phyloP scores from a whole-genome alignment of 2,329 filamentous ascomycete genomes.

The Penicillium sp. region DNA sequence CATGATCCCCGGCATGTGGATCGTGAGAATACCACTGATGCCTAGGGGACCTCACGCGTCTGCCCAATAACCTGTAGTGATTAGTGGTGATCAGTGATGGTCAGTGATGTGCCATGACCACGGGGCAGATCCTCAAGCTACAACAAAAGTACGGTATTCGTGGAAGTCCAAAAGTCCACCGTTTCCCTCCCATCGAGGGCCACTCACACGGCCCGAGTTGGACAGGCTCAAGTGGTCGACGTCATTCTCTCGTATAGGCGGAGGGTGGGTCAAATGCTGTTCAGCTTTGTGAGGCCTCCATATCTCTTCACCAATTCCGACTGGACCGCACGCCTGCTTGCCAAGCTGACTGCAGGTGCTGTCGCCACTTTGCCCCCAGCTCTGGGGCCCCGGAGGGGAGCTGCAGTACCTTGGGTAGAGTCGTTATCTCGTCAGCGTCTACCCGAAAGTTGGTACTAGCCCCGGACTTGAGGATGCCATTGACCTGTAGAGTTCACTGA shows the following conservation, averaged over 20 bases:
- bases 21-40: slow-evolving; percentile 4
- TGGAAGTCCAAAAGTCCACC: not conserved
- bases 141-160: not conserved
- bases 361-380: slow-evolving; percentile 4
- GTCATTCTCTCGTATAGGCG: slow-evolving; percentile 24
- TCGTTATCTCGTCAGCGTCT: not conserved
- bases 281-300: slow-evolving; percentile 11
- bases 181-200: no score
- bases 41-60: not conserved
- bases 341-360: slow-evolving; percentile 20
- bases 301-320: slow-evolving; percentile 20
- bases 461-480: not conserved
- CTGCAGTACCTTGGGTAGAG: not conserved
- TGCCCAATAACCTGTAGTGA: not conserved
- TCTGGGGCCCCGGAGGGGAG: slow-evolving; percentile 7
- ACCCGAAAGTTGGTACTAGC: not conserved
- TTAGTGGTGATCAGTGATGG: not conserved
- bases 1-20: not conserved
- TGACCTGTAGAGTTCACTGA: not conserved
- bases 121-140: not conserved
- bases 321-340: slow-evolving; percentile 19
- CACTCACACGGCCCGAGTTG: not conserved
- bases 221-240: slow-evolving; percentile 19
- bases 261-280: not conserved
- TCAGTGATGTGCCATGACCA: not conserved